Evolutionary conservation across 2,329 filamentous ascomycete species (phyloP), one percentile per base, ranked within the genome.

Genomic region (Aspergillus pseudoterreus): DNA sequence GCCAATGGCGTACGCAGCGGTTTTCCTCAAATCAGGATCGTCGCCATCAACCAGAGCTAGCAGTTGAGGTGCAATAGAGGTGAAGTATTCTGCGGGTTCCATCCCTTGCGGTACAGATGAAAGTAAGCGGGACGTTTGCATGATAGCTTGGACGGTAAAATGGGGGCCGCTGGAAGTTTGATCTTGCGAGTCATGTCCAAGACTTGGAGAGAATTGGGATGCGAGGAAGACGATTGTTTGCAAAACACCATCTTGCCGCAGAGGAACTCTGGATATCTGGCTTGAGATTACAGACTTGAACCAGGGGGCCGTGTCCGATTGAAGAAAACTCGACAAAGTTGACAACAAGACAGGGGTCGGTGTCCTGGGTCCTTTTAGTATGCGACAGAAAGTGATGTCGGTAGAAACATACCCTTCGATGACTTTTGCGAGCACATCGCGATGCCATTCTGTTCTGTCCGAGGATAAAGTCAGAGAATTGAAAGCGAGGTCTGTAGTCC

Each of bases 71-170:
- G 65, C 68, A 50, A 75, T 68, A n/a, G 60, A 62, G 1, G 54
- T 53, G 36, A 75, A 72, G 52, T 74, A 75, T n/a, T 52, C 45
- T 11, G 52, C 47, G 6, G 71, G 54, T 4, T 72, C 63, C 57
- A 71, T 63, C 12, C 60, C 66, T 24, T 69, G 68, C 0, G 73
- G 73, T 4, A 75, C 69, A 39, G 72, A 73, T 1, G 71, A 73
- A 6, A 75, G 62, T 17, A 75, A 55, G 24, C 65, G 66, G 4
- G 73, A 75, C 2, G 67, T 70, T 43, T 74, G 73, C 70, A 74
- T 74, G 9, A 75, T 74, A 2, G 70, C 69, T 49, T 74, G 70
- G 5, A 75, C 67, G 3, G 73, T 75, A 15, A 75, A 67, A 46
- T 66, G 66, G 10, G 73, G 71, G 0, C 71, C 72, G 46, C 58